phyloP scores from a whole-genome alignment of 768 basidiomycete species.

The Suillus americanus region DNA sequence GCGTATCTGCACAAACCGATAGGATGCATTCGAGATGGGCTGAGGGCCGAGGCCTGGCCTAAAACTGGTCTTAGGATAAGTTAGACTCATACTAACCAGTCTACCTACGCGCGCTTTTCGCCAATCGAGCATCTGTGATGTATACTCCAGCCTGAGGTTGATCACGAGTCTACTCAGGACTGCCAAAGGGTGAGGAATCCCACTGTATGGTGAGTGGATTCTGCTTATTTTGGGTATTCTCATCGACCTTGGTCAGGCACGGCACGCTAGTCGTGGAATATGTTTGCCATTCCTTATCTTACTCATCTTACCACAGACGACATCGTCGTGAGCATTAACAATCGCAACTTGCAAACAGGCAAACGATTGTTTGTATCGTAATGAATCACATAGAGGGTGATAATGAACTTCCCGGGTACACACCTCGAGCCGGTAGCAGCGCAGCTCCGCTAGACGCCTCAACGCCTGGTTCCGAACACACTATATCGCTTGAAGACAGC shows the following conservation, averaged over 20 bases:
- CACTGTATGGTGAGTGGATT: neutral
- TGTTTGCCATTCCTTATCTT: neutral
- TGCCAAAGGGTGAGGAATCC: neutral
- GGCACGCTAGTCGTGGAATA: neutral
- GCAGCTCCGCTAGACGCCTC: neutral
- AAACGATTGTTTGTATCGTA: neutral
- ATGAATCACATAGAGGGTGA: constrained; percentile 7
- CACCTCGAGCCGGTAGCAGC: constrained; percentile 9
- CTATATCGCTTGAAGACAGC: constrained; percentile 41
- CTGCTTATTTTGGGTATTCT: neutral
- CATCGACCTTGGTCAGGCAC: neutral
- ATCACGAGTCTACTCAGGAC: no score
- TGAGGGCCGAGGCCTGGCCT: neutral
- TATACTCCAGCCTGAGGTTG: no score
- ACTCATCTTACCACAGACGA: neutral
- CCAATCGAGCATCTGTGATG: no score
- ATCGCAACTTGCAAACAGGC: neutral
- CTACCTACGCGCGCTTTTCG: no score
- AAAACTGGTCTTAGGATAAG: neutral
- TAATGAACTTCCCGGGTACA: constrained; percentile 19
- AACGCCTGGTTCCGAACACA: constrained; percentile 31
- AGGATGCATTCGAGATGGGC: neutral
- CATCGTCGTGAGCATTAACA: neutral
- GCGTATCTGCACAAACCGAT: no score
- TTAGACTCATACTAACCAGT: no score